phyloP scores from a whole-genome alignment of 208 protist genomes.

The Acanthamoeba sp. region DNA sequence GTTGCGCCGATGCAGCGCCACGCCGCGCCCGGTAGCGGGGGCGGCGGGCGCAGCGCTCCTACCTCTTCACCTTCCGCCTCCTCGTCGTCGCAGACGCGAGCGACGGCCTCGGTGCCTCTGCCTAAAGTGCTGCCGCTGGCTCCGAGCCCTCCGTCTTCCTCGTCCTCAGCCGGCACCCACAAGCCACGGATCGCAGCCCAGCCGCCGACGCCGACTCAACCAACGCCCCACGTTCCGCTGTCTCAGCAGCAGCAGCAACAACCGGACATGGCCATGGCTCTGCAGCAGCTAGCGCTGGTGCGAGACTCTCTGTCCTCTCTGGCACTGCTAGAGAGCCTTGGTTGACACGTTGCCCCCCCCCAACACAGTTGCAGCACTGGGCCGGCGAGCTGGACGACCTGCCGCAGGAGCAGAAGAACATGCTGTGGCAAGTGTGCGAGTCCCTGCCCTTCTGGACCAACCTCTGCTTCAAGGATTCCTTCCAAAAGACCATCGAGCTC shows the following conservation, averaged over 20 bases:
- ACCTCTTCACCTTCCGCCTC: not conserved
- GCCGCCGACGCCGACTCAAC: not conserved
- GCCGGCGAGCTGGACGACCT: constrained; percentile 7
- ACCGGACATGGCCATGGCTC: not conserved
- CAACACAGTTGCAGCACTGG: constrained; percentile 7
- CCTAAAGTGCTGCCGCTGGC: constrained; percentile 43
- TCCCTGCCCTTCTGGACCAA: not conserved
- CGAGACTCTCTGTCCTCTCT: not conserved
- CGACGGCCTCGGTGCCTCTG: not conserved
- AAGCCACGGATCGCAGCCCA: not conserved
- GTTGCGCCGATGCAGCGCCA: not conserved
- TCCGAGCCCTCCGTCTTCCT: not conserved
- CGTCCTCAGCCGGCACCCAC: not conserved
- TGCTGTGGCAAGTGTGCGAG: constrained; percentile 42
- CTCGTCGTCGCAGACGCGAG: not conserved
- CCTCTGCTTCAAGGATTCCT: constrained; percentile 30
- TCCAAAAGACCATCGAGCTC: constrained; percentile 21
- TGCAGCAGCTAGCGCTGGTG: not conserved
- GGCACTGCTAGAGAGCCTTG: not conserved
- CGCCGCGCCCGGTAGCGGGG: no score
- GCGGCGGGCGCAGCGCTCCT: not conserved
- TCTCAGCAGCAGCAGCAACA: not conserved
- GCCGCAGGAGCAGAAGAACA: constrained; percentile 2
- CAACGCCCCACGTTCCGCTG: not conserved
- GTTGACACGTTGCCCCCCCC: not conserved